These are phyloP conservation scores for Blechomonas ayalai DNA, from an alignment of 208 protist species.

Conservation along the genomic window DNA sequence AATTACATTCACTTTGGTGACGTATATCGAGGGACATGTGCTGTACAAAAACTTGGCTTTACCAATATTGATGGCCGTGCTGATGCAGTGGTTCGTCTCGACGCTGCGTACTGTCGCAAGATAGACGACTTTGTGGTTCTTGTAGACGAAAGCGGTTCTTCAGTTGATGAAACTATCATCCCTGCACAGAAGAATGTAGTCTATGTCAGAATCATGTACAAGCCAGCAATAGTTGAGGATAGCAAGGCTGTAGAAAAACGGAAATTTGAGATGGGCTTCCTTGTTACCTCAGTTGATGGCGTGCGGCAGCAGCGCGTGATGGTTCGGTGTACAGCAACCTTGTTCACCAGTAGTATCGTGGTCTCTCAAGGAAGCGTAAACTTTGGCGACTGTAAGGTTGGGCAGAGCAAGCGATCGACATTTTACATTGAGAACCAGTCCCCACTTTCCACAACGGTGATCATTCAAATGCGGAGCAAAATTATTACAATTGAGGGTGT, in stretches of 20 bases:
- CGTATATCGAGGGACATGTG: conserved; percentile 63
- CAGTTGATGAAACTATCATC: conserved; percentile 54
- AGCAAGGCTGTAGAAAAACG: conserved; percentile 39
- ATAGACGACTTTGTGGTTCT: conserved; percentile 50
- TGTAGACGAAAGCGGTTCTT: conserved; percentile 22
- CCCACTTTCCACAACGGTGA: conserved; percentile 51
- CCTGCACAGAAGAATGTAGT: conserved; percentile 31
- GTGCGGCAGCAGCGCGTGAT: conserved; percentile 43
- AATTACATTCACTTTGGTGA: conserved; percentile 69
- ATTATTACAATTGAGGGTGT: conserved; percentile 77
- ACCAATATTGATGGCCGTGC: conserved; percentile 39
- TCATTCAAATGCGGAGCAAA: conserved; percentile 79
- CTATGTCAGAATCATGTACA: conserved; percentile 38
- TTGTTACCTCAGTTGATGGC: conserved; percentile 17
- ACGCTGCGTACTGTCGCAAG: conserved; percentile 28
- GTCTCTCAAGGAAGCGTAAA: conserved; percentile 61
- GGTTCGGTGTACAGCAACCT: conserved; percentile 51
- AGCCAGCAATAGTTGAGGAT: conserved; percentile 43
- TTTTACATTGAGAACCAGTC: conserved; percentile 78
- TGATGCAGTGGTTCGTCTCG: conserved; percentile 42
- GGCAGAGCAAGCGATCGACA: conserved; percentile 60
- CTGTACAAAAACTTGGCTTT: conserved; percentile 26
- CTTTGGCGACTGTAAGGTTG: conserved; percentile 80
- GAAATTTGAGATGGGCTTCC: conserved; percentile 73
- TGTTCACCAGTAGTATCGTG: conserved; percentile 77